Evolutionary conservation across 2,329 filamentous ascomycete genomes (phyloP).

Genomic region (Diaporthe batatas): DNA sequence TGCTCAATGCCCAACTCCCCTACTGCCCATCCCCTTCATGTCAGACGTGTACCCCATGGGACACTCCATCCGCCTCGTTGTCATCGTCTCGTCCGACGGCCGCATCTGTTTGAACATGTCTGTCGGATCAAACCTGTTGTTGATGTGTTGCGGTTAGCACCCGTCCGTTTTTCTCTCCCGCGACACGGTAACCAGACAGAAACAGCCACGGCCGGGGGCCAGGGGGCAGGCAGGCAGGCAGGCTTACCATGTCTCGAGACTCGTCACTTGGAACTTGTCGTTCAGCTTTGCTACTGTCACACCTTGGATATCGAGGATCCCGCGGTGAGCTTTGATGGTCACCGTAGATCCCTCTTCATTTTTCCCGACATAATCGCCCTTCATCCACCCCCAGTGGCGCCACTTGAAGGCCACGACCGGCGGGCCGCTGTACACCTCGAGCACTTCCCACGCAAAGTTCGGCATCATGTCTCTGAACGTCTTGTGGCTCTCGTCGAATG

Average conservation of each 20-base stretch:
- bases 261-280: slow-evolving; percentile 65
- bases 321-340: slow-evolving; percentile 71
- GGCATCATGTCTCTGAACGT: slow-evolving; percentile 82
- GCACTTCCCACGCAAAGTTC: slow-evolving; percentile 77
- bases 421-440: slow-evolving; percentile 76
- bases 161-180: not conserved
- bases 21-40: not conserved
- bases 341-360: slow-evolving; percentile 76
- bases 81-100: slow-evolving; percentile 39
- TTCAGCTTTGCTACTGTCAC: slow-evolving; percentile 73
- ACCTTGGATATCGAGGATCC: slow-evolving; percentile 73
- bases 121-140: slow-evolving; percentile 39
- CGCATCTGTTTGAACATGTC: slow-evolving; percentile 43
- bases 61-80: slow-evolving; percentile 38
- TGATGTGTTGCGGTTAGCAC: slow-evolving; percentile 22
- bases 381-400: slow-evolving; percentile 78
- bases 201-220: not conserved
- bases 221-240: not conserved
- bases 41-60: slow-evolving; percentile 39
- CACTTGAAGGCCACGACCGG: slow-evolving; percentile 74
- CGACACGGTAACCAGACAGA: not conserved
- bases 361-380: slow-evolving; percentile 74
- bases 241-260: slow-evolving; percentile 40
- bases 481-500: slow-evolving; percentile 74
- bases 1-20: not conserved